Evolutionary conservation across 2,329 filamentous ascomycete species (phyloP).

Genomic region (Pleurostoma richardsiae): DNA sequence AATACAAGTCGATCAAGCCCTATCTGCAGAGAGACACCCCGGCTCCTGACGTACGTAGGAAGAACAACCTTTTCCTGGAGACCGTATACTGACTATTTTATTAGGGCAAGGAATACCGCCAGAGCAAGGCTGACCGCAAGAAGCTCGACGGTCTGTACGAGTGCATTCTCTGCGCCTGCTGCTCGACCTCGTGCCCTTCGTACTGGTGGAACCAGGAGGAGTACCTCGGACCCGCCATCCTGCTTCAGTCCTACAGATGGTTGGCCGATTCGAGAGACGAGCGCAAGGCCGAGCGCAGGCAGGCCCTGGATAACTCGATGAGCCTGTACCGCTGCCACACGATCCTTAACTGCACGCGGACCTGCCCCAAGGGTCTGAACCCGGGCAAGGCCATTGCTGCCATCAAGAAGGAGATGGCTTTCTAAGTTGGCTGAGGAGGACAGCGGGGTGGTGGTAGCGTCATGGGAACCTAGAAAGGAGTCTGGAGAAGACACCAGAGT

Average conservation of each 20-base stretch:
- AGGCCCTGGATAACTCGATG: constrained; percentile 96
- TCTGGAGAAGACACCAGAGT: not conserved
- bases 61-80: too few relatives aligned
- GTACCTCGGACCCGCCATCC: constrained; percentile 93
- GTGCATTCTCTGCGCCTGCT: constrained; percentile 99
- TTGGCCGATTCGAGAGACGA: constrained; percentile 92
- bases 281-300: constrained; percentile 80
- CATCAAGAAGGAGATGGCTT: constrained; percentile 96
- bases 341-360: constrained; percentile 96
- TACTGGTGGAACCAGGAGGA: constrained; percentile 99
- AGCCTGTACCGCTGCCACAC: constrained; percentile 98
- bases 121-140: constrained; percentile 85
- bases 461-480: not conserved
- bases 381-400: constrained; percentile 91
- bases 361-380: constrained; percentile 97
- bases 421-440: constrained; percentile 42
- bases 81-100: constrained; percentile 6
- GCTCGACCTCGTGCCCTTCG: constrained; percentile 97
- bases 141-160: constrained; percentile 99
- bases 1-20: constrained; percentile 99
- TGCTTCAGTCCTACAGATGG: constrained; percentile 98
- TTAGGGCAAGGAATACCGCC: constrained; percentile 86
- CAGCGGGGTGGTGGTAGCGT: not conserved
- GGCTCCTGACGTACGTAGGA: constrained; percentile 65
- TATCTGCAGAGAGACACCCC: constrained; percentile 91